Percentiles rank a stretch among this genome's conserved stretches.
These are phyloP conservation scores for Nicotiana sylvestris DNA, from an alignment of 257 asterid species.

Conservation along the genomic window DNA sequence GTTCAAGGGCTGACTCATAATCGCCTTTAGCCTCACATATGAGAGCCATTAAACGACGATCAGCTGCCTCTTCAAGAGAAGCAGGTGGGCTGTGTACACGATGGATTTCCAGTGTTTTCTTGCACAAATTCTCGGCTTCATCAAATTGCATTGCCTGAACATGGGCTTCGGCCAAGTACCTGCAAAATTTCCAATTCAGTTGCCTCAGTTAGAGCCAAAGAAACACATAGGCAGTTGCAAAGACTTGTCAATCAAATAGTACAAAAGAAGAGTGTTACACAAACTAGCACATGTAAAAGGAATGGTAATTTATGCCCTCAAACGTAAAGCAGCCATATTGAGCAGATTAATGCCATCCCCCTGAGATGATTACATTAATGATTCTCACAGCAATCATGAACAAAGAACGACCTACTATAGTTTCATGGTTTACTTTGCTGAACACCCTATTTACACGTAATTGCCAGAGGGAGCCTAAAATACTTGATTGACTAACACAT, in stretches of 20 bases:
- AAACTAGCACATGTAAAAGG: background rate
- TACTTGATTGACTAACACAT: background rate
- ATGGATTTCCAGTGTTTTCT: slow-evolving; percentile 93
- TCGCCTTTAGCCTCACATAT: slow-evolving; percentile 95
- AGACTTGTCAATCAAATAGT: background rate
- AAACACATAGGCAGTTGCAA: background rate
- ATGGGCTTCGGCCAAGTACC: slow-evolving; percentile 97
- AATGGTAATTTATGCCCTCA: background rate
- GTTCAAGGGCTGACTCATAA: slow-evolving; percentile 90
- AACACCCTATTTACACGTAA: background rate
- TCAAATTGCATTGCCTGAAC: slow-evolving; percentile 98
- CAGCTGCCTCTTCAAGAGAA: slow-evolving; percentile 98
- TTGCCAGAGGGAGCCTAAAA: background rate
- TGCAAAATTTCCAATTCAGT: slow-evolving; percentile 24
- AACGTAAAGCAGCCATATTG: background rate
- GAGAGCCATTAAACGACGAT: slow-evolving; percentile 95
- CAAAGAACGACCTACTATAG: background rate
- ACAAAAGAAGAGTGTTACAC: background rate
- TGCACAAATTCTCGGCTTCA: slow-evolving; percentile 82
- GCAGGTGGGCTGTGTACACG: slow-evolving; percentile 98
- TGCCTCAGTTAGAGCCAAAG: background rate
- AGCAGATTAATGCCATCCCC: background rate
- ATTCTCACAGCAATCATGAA: background rate
- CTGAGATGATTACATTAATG: background rate
- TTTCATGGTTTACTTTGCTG: background rate